Conservation (phyloP, 192 early-diverging fungal species). For the Dimargaris cristalligena region DNA sequence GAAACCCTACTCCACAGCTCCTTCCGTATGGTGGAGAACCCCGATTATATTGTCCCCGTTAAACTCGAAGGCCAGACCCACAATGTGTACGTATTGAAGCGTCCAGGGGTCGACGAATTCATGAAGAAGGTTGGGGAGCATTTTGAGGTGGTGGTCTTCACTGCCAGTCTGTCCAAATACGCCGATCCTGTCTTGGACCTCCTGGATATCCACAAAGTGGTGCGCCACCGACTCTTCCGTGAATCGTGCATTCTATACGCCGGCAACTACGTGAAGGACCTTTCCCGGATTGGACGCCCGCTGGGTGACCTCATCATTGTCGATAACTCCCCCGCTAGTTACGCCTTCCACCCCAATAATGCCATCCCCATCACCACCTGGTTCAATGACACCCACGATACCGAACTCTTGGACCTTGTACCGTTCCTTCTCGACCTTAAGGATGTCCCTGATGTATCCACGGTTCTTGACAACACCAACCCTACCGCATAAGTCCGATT, state of each 20-base stretch:
- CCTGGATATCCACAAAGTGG: slow-evolving; percentile 65
- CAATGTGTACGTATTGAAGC: slow-evolving; percentile 90
- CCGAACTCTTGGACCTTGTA: slow-evolving; percentile 84
- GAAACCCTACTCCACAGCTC: slow-evolving; percentile 95
- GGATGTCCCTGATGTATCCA: slow-evolving; percentile 68
- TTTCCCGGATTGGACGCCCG: slow-evolving; percentile 75
- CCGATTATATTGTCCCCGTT: slow-evolving; percentile 86
- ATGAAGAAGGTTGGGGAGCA: slow-evolving; percentile 66
- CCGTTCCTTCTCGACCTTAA: slow-evolving; percentile 89
- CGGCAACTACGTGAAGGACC: slow-evolving; percentile 96
- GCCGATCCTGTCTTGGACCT: slow-evolving; percentile 95
- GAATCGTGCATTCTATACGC: slow-evolving; percentile 89
- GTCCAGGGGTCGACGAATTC: slow-evolving; percentile 91
- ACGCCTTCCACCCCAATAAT: slow-evolving; percentile 89
- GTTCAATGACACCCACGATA: slow-evolving; percentile 95
- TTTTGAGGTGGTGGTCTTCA: slow-evolving; percentile 92
- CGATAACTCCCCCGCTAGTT: slow-evolving; percentile 93
- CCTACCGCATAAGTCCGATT: too few species aligned
- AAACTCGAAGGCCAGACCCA: slow-evolving; percentile 81
- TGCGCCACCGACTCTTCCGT: slow-evolving; percentile 88
- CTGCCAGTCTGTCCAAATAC: slow-evolving; percentile 91
- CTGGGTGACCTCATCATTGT: slow-evolving; percentile 74
- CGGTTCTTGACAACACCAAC: slow-evolving; percentile 47
- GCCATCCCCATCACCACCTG: slow-evolving; percentile 90
- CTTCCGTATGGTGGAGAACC: slow-evolving; percentile 56